phyloP scores from a whole-genome alignment of 169 alveolate genomes.

The Cryptosporidium bovis region DNA sequence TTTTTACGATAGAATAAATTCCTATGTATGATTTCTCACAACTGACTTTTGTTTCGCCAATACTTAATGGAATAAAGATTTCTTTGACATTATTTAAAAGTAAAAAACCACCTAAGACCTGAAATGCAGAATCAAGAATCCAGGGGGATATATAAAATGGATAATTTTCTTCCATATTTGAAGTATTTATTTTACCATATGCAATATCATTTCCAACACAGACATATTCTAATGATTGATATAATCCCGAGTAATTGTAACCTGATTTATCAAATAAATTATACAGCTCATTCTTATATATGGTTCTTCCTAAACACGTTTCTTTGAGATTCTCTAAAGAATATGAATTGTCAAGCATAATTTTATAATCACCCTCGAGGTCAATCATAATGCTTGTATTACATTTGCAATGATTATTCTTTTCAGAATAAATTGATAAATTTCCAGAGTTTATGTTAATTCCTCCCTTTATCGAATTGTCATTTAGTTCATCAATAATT shows the following conservation, averaged over 20 bases:
- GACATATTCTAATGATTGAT: slow-evolving; percentile 50
- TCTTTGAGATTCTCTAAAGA: slow-evolving; percentile 6
- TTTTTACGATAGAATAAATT: slow-evolving; percentile 50
- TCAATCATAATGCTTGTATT: slow-evolving; percentile 8
- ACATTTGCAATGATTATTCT: slow-evolving; percentile 4
- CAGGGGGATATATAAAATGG: slow-evolving; percentile 61
- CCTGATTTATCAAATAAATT: slow-evolving; percentile 29
- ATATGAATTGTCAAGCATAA: background rate
- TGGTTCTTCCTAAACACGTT: slow-evolving; percentile 2
- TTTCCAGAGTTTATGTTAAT: slow-evolving; percentile 30
- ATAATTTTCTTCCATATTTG: background rate
- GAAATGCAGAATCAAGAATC: slow-evolving; percentile 72
- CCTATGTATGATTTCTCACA: background rate
- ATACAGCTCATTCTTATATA: slow-evolving; percentile 29
- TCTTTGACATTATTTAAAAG: background rate
- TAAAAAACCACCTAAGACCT: slow-evolving; percentile 60
- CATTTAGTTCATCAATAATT: slow-evolving; percentile 10
- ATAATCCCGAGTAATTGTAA: slow-evolving; percentile 25
- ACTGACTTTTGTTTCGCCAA: slow-evolving; percentile 12
- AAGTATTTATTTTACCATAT: slow-evolving; percentile 25
- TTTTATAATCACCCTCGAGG: background rate
- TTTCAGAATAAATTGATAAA: slow-evolving; percentile 15
- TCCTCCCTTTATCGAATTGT: background rate
- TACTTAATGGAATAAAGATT: slow-evolving; percentile 17
- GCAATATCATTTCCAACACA: slow-evolving; percentile 30